Evolutionary conservation across 352 stramenopile species (phyloP).

Genomic region (Aphanomyces astaci): DNA sequence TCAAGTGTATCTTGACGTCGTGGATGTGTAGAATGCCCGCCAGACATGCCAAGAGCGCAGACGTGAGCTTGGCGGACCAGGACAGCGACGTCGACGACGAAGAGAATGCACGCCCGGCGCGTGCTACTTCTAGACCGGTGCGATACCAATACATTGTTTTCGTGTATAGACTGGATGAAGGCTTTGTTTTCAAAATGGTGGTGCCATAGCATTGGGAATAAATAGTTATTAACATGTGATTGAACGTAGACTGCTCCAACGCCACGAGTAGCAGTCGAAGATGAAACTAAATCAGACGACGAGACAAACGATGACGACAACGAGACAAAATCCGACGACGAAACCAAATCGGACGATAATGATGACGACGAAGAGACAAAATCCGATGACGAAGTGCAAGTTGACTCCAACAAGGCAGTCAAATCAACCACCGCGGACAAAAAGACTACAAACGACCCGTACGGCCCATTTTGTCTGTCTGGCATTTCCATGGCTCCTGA

Average conservation of each 20-base stretch:
- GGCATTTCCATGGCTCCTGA: too few relatives aligned
- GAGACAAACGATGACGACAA: neutral
- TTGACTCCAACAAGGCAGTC: too few relatives aligned
- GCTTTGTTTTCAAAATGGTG: too few relatives aligned
- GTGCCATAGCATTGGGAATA: too few relatives aligned
- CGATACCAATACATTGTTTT: too few relatives aligned
- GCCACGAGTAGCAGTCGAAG: neutral
- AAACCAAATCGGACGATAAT: neutral
- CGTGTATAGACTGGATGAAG: too few relatives aligned
- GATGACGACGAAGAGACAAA: neutral
- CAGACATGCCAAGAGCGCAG: neutral
- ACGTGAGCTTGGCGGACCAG: slow-evolving; percentile 5
- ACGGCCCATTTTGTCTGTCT: too few relatives aligned
- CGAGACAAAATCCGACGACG: neutral
- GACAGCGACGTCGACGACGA: slow-evolving; percentile 14
- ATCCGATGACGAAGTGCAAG: neutral
- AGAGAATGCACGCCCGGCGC: neutral
- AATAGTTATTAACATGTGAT: neutral
- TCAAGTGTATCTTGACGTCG: too few relatives aligned
- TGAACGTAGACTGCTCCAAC: neutral
- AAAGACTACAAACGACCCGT: too few relatives aligned
- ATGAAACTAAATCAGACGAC: neutral
- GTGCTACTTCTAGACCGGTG: neutral
- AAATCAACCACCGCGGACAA: too few relatives aligned
- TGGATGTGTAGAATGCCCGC: slow-evolving; percentile 9